Percentiles rank a stretch among this genome's conserved stretches.
phyloP scores from a whole-genome alignment of 257 asterid species.

The Gardenia jasminoides region DNA sequence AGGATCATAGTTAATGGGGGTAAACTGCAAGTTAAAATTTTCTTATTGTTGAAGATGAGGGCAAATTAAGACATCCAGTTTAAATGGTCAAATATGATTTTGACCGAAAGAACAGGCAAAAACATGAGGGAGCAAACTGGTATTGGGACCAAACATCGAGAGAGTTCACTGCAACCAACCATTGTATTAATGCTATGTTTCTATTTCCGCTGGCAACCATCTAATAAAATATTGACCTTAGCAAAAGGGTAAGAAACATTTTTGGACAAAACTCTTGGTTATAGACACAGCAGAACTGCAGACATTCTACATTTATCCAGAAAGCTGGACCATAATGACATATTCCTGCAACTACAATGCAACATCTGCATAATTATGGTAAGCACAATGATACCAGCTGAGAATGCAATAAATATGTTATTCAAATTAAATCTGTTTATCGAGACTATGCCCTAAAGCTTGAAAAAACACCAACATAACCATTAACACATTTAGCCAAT shows the following conservation, averaged over 20 bases:
- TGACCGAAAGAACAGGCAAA: no score
- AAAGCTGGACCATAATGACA: no score
- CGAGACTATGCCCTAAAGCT: conserved; percentile 1
- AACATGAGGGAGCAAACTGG: no score
- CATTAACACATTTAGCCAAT: neutral
- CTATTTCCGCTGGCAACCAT: neutral
- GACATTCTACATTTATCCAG: neutral
- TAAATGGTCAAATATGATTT: no score
- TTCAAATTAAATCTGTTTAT: neutral
- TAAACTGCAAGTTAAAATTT: no score
- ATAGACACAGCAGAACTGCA: neutral
- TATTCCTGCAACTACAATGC: no score
- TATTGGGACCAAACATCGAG: no score
- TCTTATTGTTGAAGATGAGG: no score
- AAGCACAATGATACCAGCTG: neutral
- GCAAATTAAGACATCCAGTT: no score
- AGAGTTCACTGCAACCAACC: no score
- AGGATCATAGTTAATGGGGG: no score
- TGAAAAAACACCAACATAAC: neutral
- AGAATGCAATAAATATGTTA: neutral
- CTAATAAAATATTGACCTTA: neutral
- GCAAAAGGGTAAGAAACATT: neutral
- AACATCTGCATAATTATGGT: no score
- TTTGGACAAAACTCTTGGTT: neutral
- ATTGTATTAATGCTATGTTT: neutral